Evolutionary conservation across 345 rosid species (phyloP), one percentile per base, ranked within the genome.

Genomic region (Clausena lansium): DNA sequence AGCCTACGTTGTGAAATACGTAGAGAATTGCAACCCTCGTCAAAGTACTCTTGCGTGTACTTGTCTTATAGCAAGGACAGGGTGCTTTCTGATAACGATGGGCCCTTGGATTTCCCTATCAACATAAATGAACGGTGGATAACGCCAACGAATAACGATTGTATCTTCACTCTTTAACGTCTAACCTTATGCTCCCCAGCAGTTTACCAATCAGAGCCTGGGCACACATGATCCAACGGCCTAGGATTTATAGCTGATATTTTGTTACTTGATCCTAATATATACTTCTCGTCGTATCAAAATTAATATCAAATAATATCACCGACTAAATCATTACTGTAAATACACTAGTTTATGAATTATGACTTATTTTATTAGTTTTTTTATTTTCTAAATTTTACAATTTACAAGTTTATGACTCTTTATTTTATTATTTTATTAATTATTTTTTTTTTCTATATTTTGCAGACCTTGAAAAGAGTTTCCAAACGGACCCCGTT

Each of bases 401-500:
- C n/a, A n/a, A n/a, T n/a, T n/a, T n/a, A n/a, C n/a, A n/a, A n/a
- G n/a, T n/a, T n/a, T n/a, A n/a, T n/a, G n/a, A n/a, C n/a, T n/a
- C n/a, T n/a, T n/a, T n/a, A n/a, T n/a, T n/a, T n/a, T n/a, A n/a
- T n/a, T n/a, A n/a, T n/a, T n/a, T n/a, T n/a, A n/a, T n/a, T 9
- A 15, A 64, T 15, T 28, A 0, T 30, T 66, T 19, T 11, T 28
- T 52, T 52, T 52, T 52, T 2, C 15, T 30, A 57, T 50, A 30
- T 20, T n/a, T 9, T 19, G 61, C 47, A 54, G 52, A 20, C 63
- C 9, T 35, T n/a, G 71, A 39, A 58, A 59, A 66, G 75, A 7
- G 58, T 54, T 77, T 36, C 22, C 14, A 65, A 45, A 86, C 87
- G 85, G 87, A 73, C 82, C 73, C 85, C 79, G 84, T 82, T 82